Evolutionary conservation across 2,329 filamentous ascomycete genomes (phyloP).

Genomic region (Neofusicoccum laricinum): DNA sequence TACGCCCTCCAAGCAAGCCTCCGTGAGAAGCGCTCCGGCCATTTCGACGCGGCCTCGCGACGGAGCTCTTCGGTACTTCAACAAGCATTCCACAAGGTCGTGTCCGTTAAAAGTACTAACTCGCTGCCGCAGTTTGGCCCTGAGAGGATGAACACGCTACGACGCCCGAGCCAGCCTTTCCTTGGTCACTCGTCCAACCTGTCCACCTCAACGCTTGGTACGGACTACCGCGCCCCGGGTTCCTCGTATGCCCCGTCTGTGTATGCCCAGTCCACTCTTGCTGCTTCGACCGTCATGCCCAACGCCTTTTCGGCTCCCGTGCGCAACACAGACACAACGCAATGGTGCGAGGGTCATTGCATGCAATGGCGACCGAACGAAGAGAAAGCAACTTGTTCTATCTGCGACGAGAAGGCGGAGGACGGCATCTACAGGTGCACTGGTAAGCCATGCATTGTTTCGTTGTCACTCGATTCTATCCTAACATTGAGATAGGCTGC

Average conservation of each 20-base stretch:
- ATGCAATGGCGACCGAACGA: slow-evolving; percentile 65
- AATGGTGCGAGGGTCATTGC: slow-evolving; percentile 84
- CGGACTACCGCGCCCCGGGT: slow-evolving; percentile 46
- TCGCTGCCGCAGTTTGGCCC: slow-evolving; percentile 60
- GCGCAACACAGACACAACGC: slow-evolving; percentile 71
- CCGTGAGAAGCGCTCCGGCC: slow-evolving; percentile 89
- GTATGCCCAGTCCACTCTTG: slow-evolving; percentile 81
- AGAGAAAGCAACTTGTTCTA: slow-evolving; percentile 60
- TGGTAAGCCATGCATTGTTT: slow-evolving; percentile 36
- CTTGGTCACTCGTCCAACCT: slow-evolving; percentile 60
- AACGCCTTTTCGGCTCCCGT: slow-evolving; percentile 78
- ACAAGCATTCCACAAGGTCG: slow-evolving; percentile 9
- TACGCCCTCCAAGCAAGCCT: slow-evolving; percentile 83
- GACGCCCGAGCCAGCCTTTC: slow-evolving; percentile 66
- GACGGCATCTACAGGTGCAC: slow-evolving; percentile 75
- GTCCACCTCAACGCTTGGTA: slow-evolving; percentile 64
- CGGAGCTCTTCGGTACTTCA: slow-evolving; percentile 73
- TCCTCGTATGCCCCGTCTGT: slow-evolving; percentile 72
- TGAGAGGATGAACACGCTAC: slow-evolving; percentile 65
- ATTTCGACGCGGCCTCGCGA: slow-evolving; percentile 78
- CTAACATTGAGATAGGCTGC: slow-evolving; percentile 48
- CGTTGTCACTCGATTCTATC: not conserved
- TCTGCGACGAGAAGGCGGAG: slow-evolving; percentile 72
- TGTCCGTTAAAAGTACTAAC: slow-evolving; percentile 26
- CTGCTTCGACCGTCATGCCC: slow-evolving; percentile 83